phyloP scores from a whole-genome alignment of 2,329 filamentous ascomycete species.

The Simplicillium aogashimaense region DNA sequence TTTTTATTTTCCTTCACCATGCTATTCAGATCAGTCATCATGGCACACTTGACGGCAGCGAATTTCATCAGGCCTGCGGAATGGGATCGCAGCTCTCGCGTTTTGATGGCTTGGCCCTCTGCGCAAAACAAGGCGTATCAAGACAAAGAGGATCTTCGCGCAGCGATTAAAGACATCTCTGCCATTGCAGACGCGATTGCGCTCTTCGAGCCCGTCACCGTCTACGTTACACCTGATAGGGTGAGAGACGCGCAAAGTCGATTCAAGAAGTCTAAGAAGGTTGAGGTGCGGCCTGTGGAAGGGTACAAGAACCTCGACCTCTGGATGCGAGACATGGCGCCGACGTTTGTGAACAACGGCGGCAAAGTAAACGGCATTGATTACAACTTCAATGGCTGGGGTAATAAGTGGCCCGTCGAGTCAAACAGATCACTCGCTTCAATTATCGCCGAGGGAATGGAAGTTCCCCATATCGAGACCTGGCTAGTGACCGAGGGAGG shows the following conservation, averaged over 20 bases:
- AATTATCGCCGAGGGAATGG: constrained; percentile 1
- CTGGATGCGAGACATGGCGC: constrained; percentile 18
- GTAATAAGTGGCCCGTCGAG: constrained; percentile 8
- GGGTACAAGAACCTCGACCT: constrained; percentile 9
- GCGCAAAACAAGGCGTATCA: constrained; percentile 3
- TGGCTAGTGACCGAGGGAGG: constrained; percentile 14
- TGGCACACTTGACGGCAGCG: constrained; percentile 1
- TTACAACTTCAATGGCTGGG: constrained; percentile 20
- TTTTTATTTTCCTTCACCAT: no score
- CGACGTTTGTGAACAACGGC: constrained; percentile 10
- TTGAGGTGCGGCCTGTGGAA: constrained; percentile 3
- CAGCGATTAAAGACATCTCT: constrained; percentile 13
- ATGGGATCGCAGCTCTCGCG: constrained; percentile 3
- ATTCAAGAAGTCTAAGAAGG: constrained; percentile 1
- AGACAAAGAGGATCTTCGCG: background rate
- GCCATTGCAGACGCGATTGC: constrained; percentile 14
- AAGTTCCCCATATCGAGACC: constrained; percentile 1
- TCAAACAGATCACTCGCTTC: constrained; percentile 8
- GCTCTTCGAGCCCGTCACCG: constrained; percentile 14
- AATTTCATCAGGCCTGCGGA: constrained; percentile 2
- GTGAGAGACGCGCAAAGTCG: constrained; percentile 6
- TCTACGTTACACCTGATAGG: constrained; percentile 9
- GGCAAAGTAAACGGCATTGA: constrained; percentile 9
- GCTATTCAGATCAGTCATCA: background rate
- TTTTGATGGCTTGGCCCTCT: constrained; percentile 4